Base-by-base conservation (phyloP, 1,284 basidiomycete genomes). In the Sporisorium sorghi region DNA sequence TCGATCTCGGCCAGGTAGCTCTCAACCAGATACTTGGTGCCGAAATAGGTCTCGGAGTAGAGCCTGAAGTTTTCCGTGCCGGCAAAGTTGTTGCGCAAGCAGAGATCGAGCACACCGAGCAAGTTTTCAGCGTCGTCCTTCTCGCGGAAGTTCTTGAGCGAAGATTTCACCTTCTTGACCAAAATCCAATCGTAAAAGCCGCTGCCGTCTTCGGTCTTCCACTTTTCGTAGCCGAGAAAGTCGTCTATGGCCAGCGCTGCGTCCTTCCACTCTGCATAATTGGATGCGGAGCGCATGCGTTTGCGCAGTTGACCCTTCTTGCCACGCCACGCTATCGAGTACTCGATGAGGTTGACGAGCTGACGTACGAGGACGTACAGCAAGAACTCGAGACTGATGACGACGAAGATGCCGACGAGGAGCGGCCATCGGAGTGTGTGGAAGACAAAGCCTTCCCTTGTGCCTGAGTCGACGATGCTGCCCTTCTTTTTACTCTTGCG, bases 41-140 rank as follows among this genome's bases (percentile, higher is more conserved):
- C 79, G 23, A 69, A 81, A 87, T 82, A 82, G 91, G 93, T 88
- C 93, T 85, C 92, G 84, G 92, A 93, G 83, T 97, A 97, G 57
- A 97, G 86, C 78, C 93, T 90, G 63, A 91, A 86, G 52, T 92
- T 94, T 85, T 98, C 96, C 0, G 93, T 90, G 0, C 94, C 97
- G 10, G 93, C 97, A 87, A 98, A 99, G 85, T 98, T 98, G 54
- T 90, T 90, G 58, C 94, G 88, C 46, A 98, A 88, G 80, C 94
- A 98, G 1, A 94, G 92, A 78, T 97, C 93, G 35, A 99, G 86
- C 0, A 98, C 93, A 58, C 96, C 89, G 50, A 97, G 91, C 89
- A 84, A 88, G 89, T 83, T 90, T 87, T 74, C 91, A 85, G 61
- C 91, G 67, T 43, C 88, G 90, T 92, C 79, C 89, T 88, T 47